phyloP scores from a whole-genome alignment of 2,329 filamentous ascomycete species.

The Mollisiaceae sp. region DNA sequence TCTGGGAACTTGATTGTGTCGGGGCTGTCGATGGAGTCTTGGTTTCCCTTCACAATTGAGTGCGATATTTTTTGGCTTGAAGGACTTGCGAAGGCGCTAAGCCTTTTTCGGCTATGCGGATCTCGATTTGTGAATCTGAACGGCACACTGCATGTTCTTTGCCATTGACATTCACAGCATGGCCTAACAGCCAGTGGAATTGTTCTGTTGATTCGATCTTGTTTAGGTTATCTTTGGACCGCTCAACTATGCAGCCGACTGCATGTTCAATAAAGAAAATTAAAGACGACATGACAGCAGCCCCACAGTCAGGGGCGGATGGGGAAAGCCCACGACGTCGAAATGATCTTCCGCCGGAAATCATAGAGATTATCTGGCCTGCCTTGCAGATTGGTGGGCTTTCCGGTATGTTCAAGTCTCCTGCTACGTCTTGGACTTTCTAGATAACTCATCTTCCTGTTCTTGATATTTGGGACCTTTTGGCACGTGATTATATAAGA shows the following conservation, averaged over 20 bases:
- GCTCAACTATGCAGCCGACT: constrained; percentile 35
- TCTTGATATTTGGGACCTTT: background rate
- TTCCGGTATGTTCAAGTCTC: constrained; percentile 52
- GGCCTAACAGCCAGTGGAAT: background rate
- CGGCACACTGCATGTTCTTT: background rate
- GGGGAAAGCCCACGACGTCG: constrained; percentile 17
- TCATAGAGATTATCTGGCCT: constrained; percentile 53
- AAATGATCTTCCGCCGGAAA: constrained; percentile 47
- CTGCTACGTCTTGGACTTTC: background rate
- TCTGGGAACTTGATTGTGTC: constrained; percentile 32
- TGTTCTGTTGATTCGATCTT: background rate
- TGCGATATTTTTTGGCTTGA: constrained; percentile 4
- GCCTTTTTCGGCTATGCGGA: background rate
- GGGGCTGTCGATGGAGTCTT: constrained; percentile 23
- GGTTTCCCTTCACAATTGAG: constrained; percentile 24
- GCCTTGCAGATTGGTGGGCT: constrained; percentile 64
- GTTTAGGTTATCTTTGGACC: background rate
- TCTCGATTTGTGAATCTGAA: background rate
- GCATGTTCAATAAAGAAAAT: constrained; percentile 34
- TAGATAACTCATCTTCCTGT: background rate
- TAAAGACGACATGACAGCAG: constrained; percentile 35
- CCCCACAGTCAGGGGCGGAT: constrained; percentile 11
- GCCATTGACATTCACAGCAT: background rate
- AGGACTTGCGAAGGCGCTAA: background rate
- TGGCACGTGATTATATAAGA: constrained; percentile 26